Conservation (phyloP, 2,329 filamentous ascomycete genomes). For the Fusarium albidum region DNA sequence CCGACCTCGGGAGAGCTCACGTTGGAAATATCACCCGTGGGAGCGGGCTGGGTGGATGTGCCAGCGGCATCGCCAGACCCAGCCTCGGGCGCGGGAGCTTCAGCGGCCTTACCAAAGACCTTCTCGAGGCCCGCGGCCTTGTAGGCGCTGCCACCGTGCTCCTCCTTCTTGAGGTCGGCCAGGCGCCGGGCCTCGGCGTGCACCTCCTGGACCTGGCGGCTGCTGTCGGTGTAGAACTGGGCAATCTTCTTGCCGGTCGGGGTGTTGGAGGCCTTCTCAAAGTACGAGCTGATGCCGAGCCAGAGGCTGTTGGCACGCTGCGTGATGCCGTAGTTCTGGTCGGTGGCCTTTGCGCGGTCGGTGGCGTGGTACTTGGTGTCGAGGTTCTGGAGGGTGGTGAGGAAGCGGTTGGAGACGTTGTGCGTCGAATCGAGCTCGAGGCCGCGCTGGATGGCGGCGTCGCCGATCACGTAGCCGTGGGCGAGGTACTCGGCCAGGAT, state of each 20-base stretch:
- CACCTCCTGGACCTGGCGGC: conserved; percentile 92
- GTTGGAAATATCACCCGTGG: conserved; percentile 31
- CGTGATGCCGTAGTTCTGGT: conserved; percentile 84
- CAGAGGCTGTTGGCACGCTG: conserved; percentile 72
- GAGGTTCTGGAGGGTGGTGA: conserved; percentile 76
- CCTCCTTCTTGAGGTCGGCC: conserved; percentile 83
- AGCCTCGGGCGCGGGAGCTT: conserved; percentile 26
- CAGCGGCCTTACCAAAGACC: conserved; percentile 59
- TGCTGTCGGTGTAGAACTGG: conserved; percentile 84
- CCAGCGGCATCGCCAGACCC: conserved; percentile 20
- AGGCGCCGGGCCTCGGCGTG: conserved; percentile 89
- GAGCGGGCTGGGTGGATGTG: conserved; percentile 32
- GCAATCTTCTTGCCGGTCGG: conserved; percentile 89
- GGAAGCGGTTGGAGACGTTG: conserved; percentile 83
- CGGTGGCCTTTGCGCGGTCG: conserved; percentile 84
- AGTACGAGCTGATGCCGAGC: conserved; percentile 82
- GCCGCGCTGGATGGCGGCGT: conserved; percentile 78
- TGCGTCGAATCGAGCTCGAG: conserved; percentile 91
- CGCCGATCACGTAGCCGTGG: conserved; percentile 86
- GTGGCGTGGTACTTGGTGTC: conserved; percentile 88
- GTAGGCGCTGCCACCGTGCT: conserved; percentile 66
- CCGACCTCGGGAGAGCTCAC: conserved; percentile 37
- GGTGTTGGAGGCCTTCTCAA: conserved; percentile 89
- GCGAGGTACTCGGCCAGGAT: conserved; percentile 97
- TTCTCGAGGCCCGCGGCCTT: conserved; percentile 66